Conservation (phyloP, 768 basidiomycete genomes). For the Leccinellum luteum region DNA sequence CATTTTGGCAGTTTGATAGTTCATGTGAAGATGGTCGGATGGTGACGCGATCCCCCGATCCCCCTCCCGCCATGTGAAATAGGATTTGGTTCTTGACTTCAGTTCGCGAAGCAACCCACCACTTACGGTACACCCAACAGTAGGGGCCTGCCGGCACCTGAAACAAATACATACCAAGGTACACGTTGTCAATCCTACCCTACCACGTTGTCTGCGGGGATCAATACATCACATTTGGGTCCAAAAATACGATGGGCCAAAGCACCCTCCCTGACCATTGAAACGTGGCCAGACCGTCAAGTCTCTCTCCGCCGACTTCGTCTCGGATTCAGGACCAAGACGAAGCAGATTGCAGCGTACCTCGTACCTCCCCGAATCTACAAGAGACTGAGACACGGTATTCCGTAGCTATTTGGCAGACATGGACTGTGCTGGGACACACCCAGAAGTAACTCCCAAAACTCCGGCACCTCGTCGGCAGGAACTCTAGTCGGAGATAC, state of each 20-base stretch:
- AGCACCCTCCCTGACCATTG: too few relatives aligned
- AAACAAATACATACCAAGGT: background rate
- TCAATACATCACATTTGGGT: background rate
- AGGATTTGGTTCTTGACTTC: background rate
- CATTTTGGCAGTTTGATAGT: background rate
- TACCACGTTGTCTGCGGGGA: too few relatives aligned
- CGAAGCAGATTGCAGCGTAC: conserved; percentile 45
- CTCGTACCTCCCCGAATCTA: conserved; percentile 41
- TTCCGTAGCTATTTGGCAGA: background rate
- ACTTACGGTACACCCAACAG: background rate
- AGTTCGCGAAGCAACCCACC: background rate
- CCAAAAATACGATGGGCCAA: background rate
- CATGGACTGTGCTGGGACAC: background rate
- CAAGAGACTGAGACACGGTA: conserved; percentile 44
- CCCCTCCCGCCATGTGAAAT: background rate
- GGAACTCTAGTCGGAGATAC: background rate
- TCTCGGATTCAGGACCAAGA: conserved; percentile 49
- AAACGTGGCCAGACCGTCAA: conserved; percentile 41
- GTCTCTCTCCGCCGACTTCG: conserved; percentile 45
- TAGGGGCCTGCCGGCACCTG: background rate
- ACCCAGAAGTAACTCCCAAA: too few relatives aligned
- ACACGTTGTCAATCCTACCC: background rate
- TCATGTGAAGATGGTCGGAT: too few relatives aligned
- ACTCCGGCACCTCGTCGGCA: background rate
- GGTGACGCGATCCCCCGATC: background rate